These are phyloP conservation scores for Thalassiosira mediterranea DNA, from an alignment of 352 stramenopile species.

Conservation along the genomic window DNA sequence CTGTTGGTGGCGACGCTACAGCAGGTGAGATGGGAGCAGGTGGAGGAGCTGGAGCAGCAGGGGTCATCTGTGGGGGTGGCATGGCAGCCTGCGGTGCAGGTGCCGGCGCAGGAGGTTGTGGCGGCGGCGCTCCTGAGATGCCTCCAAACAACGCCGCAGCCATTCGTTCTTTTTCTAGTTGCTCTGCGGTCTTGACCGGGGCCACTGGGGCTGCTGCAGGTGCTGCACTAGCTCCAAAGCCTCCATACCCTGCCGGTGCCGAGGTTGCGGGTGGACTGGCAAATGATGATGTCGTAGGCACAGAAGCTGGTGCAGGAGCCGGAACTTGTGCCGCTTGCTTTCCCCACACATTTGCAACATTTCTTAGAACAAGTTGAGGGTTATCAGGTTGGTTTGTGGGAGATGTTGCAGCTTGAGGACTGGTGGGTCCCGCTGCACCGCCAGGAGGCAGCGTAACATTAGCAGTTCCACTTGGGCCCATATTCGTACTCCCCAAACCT, in stretches of 20 bases:
- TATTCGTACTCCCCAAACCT: constrained; percentile 52
- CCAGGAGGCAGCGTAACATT: constrained; percentile 68
- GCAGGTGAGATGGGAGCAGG: constrained; percentile 40
- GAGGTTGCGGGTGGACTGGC: constrained; percentile 15
- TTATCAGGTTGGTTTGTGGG: constrained; percentile 24
- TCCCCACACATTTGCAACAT: constrained; percentile 83
- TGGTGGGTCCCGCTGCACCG: constrained; percentile 28
- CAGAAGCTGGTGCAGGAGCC: constrained; percentile 31
- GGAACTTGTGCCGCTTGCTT: constrained; percentile 44
- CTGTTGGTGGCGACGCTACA: constrained; percentile 36
- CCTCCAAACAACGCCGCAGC: constrained; percentile 96
- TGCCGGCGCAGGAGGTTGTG: constrained; percentile 35
- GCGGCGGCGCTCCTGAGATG: constrained; percentile 75
- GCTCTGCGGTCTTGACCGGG: constrained; percentile 75
- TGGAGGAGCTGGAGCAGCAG: constrained; percentile 36
- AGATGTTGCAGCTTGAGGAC: constrained; percentile 13
- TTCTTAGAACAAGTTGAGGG: constrained; percentile 68
- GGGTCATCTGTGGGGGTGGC: constrained; percentile 37
- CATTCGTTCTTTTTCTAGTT: constrained; percentile 88
- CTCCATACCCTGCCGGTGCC: constrained; percentile 35
- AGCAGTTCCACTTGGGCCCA: constrained; percentile 44
- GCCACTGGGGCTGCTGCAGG: constrained; percentile 21
- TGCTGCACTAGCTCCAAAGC: constrained; percentile 39
- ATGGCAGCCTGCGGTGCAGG: constrained; percentile 28
- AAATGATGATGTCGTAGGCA: constrained; percentile 24